A percentile compares a stretch with the other conserved stretches of the same genome.
These are phyloP conservation scores for Phlebiopsis gigantea DNA, from an alignment of 768 basidiomycete genomes.

Conservation along the genomic window DNA sequence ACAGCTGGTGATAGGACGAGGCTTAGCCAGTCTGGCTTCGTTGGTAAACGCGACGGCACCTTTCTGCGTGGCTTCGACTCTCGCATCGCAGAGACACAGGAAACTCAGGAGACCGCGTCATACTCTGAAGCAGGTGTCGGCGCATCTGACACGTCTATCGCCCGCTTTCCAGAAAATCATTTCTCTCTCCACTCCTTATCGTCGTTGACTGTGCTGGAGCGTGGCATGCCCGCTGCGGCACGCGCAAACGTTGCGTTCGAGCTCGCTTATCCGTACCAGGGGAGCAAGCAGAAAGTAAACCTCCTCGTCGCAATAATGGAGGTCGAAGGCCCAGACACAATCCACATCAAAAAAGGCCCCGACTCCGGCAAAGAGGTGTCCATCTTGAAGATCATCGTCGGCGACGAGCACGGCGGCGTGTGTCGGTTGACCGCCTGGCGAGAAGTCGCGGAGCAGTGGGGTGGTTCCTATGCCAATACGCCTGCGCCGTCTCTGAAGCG, in stretches of 20 bases:
- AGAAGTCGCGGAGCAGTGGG: conserved; percentile 71
- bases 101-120: conserved; percentile 45
- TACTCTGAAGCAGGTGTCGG: conserved; percentile 13
- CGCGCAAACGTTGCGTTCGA: background rate
- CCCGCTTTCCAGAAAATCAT: conserved; percentile 67
- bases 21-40: background rate
- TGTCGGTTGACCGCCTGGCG: conserved; percentile 78
- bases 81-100: conserved; percentile 24
- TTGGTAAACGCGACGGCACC: conserved; percentile 9
- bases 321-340: conserved; percentile 68
- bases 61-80: conserved; percentile 18
- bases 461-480: conserved; percentile 36
- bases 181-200: conserved; percentile 62
- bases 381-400: conserved; percentile 64
- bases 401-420: conserved; percentile 64
- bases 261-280: conserved; percentile 13
- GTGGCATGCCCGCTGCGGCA: background rate
- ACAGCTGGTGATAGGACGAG: conserved; percentile 14
- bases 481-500: conserved; percentile 39
- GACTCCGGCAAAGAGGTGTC: conserved; percentile 69
- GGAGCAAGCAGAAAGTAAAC: conserved; percentile 41
- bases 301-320: conserved; percentile 66
- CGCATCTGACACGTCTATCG: conserved; percentile 67
- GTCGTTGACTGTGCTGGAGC: conserved; percentile 36
- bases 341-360: conserved; percentile 60